Percentiles rank a stretch among this genome's conserved stretches.
phyloP scores from a whole-genome alignment of 108 stramenopile genomes.

The Fistulifera solaris region DNA sequence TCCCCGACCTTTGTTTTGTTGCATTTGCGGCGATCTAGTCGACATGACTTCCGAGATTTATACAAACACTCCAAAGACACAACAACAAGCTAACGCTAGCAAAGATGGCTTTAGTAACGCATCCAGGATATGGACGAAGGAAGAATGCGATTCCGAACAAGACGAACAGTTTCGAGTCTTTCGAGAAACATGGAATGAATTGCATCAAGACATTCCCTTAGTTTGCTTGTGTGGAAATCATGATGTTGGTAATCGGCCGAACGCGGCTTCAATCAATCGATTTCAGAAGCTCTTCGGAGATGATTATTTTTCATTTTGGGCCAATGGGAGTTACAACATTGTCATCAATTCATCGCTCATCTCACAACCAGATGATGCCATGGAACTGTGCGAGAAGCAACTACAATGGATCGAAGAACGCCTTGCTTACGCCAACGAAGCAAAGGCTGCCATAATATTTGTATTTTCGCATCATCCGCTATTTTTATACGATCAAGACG shows the following conservation, averaged over 20 bases:
- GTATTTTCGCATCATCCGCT: constrained; percentile 69
- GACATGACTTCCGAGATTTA: constrained; percentile 32
- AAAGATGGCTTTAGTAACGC: constrained; percentile 29
- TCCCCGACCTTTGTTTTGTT: constrained; percentile 53
- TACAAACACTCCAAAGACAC: neutral
- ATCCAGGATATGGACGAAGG: constrained; percentile 26
- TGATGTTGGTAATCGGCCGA: constrained; percentile 69
- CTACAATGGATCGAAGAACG: constrained; percentile 51
- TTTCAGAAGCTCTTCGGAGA: constrained; percentile 59
- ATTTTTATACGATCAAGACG: constrained; percentile 61
- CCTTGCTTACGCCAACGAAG: constrained; percentile 30
- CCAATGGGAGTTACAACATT: constrained; percentile 56
- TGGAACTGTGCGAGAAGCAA: constrained; percentile 37
- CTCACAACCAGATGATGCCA: constrained; percentile 30
- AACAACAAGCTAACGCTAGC: constrained; percentile 28
- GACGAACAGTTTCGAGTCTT: constrained; percentile 48
- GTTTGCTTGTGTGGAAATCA: constrained; percentile 83
- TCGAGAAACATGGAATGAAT: constrained; percentile 31
- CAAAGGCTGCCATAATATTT: constrained; percentile 39
- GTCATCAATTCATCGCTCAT: constrained; percentile 51
- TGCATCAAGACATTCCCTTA: constrained; percentile 62
- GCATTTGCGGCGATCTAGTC: constrained; percentile 64
- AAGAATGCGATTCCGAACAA: constrained; percentile 57
- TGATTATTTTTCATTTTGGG: constrained; percentile 67
- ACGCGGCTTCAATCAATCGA: constrained; percentile 35